These are phyloP conservation scores for Aspergillus uvarum DNA, from an alignment of 2,329 filamentous ascomycete genomes.

Conservation along the genomic window DNA sequence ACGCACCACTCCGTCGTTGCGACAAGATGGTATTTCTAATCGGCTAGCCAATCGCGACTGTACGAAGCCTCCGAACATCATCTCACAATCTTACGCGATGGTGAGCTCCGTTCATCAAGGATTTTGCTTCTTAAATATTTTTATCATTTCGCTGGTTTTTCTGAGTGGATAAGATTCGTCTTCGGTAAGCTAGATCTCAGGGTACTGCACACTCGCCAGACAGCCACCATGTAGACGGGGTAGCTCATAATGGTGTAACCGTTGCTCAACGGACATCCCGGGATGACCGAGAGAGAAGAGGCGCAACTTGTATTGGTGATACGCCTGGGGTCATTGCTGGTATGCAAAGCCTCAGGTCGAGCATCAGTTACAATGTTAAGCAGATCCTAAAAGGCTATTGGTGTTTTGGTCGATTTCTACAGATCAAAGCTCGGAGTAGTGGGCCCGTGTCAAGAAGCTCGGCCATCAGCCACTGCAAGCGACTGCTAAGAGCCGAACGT, in stretches of 20 bases:
- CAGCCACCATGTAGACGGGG: background rate
- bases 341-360: background rate
- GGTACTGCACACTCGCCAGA: background rate
- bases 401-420: background rate
- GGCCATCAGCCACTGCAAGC: slow-evolving; percentile 2
- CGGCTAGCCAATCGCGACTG: slow-evolving; percentile 3
- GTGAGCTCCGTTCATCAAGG: background rate
- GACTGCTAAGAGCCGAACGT: background rate
- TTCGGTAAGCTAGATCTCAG: background rate
- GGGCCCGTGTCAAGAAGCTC: slow-evolving; percentile 2
- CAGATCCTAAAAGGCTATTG: background rate
- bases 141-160: background rate
- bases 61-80: slow-evolving; percentile 1
- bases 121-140: background rate
- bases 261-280: background rate
- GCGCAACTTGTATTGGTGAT: background rate
- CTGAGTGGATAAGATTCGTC: background rate
- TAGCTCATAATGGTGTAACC: background rate
- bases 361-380: background rate
- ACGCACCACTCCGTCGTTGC: background rate
- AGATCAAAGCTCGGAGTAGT: background rate
- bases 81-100: background rate
- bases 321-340: background rate
- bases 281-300: background rate
- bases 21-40: background rate